Base-by-base conservation (phyloP, 208 protist species). In the Endotrypanum monterogeii region DNA sequence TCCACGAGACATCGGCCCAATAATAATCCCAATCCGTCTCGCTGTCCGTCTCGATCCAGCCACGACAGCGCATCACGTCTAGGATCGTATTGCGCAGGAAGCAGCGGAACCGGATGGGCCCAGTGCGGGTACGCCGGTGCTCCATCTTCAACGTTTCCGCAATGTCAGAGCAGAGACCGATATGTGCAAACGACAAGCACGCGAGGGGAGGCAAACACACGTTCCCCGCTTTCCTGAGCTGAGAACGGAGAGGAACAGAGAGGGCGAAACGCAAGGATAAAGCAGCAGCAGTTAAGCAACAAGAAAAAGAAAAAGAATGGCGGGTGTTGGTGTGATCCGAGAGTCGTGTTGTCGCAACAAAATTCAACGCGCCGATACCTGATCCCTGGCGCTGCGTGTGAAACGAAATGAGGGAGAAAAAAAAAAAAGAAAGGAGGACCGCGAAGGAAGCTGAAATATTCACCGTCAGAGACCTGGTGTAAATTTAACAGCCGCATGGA, bases 1-100 rank as follows among this genome's bases (percentile, higher is more conserved):
- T 97, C 96, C 96, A 98, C 30, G 78, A 81, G 28, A 96, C 90
- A 68, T 98, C 97, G 0, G 94, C 93, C 96, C 97, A 98, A 76
- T 94, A 88, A 73, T 98, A 89, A 73, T 98, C 96, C 94, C 94
- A 98, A 23, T 97, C 92, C 8, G 78, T 55, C 44, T 98, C 95
- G 63, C 91, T 96, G 69, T 96, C 93, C 55, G 93, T 97, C 76
- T 98, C 93, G 41, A 96, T 94, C 93, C 94, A 98, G 41, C 94
- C 94, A 6, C 96, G 89, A 65, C 91, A 95, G 9, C 91, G 92
- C 90, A 96, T 97, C 14, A 97, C 94, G 67, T 98, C 94, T 50
- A 97, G 83, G 14, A 98, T 80, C 11, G 91, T 97, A 82, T 98
- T 98, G 65, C 92, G 90, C 78, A 98, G 77, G 67, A 93, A 96